phyloP scores from a whole-genome alignment of 2,329 filamentous ascomycete genomes.

The Stagonosporopsis vannaccii region DNA sequence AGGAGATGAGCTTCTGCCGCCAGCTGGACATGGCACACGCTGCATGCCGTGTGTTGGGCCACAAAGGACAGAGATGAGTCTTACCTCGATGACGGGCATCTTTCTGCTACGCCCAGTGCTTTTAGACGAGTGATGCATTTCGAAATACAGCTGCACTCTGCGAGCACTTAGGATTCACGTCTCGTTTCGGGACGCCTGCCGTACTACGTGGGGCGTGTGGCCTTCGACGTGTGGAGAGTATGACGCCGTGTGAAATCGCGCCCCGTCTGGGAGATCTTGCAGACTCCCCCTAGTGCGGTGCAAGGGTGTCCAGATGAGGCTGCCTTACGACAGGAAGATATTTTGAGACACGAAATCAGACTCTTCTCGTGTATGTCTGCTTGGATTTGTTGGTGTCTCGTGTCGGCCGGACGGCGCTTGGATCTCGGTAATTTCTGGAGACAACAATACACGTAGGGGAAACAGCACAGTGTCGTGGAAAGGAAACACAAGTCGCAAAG shows the following conservation, averaged over 20 bases:
- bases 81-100: constrained; percentile 48
- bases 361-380: not conserved
- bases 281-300: constrained; percentile 26
- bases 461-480: not conserved
- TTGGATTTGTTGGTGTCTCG: not conserved
- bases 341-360: constrained; percentile 6
- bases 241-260: constrained; percentile 35
- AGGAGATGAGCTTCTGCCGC: constrained; percentile 21
- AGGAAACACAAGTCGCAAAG: not conserved
- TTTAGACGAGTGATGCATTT: constrained; percentile 26
- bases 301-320: constrained; percentile 27
- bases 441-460: not conserved
- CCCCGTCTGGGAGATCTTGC: constrained; percentile 33
- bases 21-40: constrained; percentile 1
- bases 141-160: constrained; percentile 20
- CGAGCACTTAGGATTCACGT: constrained; percentile 10
- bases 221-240: constrained; percentile 29
- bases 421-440: not conserved
- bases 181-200: constrained; percentile 16
- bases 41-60: not conserved
- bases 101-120: constrained; percentile 30
- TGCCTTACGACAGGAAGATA: constrained; percentile 4
- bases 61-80: constrained; percentile 15
- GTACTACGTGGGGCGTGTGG: constrained; percentile 24
- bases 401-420: not conserved